A percentile compares a stretch with the other conserved stretches of the same genome.
These are phyloP conservation scores for Saccharomycopsis schoenii DNA, from an alignment of 805 yeast genomes.

Conservation along the genomic window DNA sequence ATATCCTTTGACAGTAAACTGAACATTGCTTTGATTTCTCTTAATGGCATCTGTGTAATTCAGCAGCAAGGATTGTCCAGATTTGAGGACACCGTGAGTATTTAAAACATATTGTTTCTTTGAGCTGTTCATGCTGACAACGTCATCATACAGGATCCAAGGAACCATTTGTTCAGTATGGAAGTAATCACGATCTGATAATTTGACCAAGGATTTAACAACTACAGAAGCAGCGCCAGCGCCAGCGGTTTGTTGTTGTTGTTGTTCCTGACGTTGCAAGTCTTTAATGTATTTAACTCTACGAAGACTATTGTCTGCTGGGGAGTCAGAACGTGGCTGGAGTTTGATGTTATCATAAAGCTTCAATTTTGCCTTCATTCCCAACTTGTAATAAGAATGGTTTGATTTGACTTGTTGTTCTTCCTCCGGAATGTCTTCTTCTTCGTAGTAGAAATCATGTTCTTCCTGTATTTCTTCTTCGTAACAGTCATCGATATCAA, in stretches of 20 bases:
- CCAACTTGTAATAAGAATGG: slow-evolving; percentile 8
- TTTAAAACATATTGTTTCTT: slow-evolving; percentile 1
- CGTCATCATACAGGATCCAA: slow-evolving; percentile 15
- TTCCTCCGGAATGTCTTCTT: slow-evolving; percentile 2
- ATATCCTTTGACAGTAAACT: slow-evolving; percentile 45
- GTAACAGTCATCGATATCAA: slow-evolving; percentile 2
- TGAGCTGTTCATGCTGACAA: background rate
- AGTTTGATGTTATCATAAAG: slow-evolving; percentile 16
- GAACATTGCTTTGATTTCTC: slow-evolving; percentile 22
- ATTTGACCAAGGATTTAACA: background rate
- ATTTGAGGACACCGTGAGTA: slow-evolving; percentile 10
- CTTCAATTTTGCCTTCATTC: slow-evolving; percentile 15
- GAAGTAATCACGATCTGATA: background rate
- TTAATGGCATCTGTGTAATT: slow-evolving; percentile 11
- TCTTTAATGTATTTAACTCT: slow-evolving; percentile 7
- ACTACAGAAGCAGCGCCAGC: background rate
- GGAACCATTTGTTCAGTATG: slow-evolving; percentile 5
- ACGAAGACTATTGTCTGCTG: slow-evolving; percentile 3
- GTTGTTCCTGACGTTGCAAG: no score
- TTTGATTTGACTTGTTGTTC: slow-evolving; percentile 2
- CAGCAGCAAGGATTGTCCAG: background rate
- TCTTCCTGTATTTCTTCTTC: background rate
- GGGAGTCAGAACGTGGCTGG: slow-evolving; percentile 15
- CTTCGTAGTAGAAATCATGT: background rate
- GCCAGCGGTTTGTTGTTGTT: background rate